Conservation (phyloP, 2,329 filamentous ascomycete species). For the Cercospora beticola region DNA sequence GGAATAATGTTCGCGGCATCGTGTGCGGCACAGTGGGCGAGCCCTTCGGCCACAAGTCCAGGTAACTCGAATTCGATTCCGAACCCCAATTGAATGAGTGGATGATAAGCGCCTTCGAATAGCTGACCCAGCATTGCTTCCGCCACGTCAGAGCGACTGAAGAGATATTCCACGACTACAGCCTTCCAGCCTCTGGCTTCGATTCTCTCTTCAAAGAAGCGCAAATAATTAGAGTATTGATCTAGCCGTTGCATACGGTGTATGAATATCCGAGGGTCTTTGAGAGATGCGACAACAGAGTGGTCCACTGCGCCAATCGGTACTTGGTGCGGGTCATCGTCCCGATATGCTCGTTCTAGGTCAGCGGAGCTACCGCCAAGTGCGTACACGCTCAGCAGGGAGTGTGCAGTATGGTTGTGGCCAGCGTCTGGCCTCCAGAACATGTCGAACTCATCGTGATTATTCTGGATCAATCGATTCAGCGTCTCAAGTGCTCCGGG, state of each 20-base stretch:
- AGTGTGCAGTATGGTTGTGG: not conserved
- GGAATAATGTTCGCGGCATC: conserved; percentile 50
- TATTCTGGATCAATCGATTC: not conserved
- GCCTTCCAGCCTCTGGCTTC: conserved; percentile 59
- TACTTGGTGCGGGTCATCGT: not conserved
- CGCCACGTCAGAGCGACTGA: conserved; percentile 61
- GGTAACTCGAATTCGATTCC: conserved; percentile 78
- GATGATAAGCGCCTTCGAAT: conserved; percentile 69
- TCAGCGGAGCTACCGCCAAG: not conserved
- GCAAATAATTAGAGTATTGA: conserved; percentile 70
- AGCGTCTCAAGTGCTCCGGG: conserved; percentile 1
- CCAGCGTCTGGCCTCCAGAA: not conserved
- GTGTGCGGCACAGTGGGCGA: conserved; percentile 73
- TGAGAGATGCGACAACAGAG: not conserved
- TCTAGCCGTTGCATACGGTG: not conserved
- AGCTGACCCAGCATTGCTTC: conserved; percentile 68
- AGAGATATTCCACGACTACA: conserved; percentile 65
- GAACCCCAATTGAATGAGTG: conserved; percentile 79
- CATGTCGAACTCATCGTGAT: conserved; percentile 3
- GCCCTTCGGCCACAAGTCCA: conserved; percentile 71
- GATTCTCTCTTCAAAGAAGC: conserved; percentile 73
- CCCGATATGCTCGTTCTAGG: not conserved
- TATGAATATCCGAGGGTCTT: not conserved
- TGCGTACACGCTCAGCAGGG: not conserved
- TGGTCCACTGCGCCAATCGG: not conserved